Percentiles rank a stretch among this genome's conserved stretches.
Evolutionary conservation across 495 filamentous ascomycete genomes (phyloP).

Genomic region (Aspergillus affinis): DNA sequence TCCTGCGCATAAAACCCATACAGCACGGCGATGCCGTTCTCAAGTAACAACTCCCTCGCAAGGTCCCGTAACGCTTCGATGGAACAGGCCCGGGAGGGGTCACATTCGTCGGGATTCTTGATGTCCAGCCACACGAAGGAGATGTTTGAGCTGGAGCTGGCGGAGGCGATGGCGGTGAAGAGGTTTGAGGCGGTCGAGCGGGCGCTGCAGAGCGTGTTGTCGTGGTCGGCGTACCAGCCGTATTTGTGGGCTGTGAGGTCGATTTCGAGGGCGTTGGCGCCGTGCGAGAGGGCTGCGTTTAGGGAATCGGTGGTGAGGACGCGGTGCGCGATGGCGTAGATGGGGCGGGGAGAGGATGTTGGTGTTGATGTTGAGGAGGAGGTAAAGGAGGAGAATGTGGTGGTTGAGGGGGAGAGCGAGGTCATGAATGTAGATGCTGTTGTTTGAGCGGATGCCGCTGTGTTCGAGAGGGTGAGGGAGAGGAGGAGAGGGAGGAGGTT

Average conservation of each 20-base stretch:
- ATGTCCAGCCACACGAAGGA: background rate
- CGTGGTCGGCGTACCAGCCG: background rate
- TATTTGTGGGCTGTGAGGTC: background rate
- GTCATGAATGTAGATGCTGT: background rate
- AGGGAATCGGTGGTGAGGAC: background rate
- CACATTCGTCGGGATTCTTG: constrained; percentile 10
- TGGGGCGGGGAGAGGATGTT: background rate
- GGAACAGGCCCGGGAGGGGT: background rate
- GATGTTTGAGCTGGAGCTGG: background rate
- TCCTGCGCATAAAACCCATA: constrained; percentile 7
- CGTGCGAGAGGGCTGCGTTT: background rate
- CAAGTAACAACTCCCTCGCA: background rate
- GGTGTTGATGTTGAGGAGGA: constrained; percentile 1
- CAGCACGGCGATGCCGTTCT: constrained; percentile 1
- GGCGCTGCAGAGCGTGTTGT: background rate
- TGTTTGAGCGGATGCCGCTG: background rate
- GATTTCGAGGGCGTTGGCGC: constrained; percentile 2
- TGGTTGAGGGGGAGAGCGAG: background rate
- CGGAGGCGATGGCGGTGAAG: background rate
- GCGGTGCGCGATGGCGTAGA: background rate
- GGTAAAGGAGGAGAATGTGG: background rate
- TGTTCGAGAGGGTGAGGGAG: constrained; percentile 3
- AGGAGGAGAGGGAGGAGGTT: background rate
- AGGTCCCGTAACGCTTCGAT: constrained; percentile 7
- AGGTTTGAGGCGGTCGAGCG: background rate